phyloP scores from a whole-genome alignment of 164 flowering plant genomes.

The Vitis rupestris region DNA sequence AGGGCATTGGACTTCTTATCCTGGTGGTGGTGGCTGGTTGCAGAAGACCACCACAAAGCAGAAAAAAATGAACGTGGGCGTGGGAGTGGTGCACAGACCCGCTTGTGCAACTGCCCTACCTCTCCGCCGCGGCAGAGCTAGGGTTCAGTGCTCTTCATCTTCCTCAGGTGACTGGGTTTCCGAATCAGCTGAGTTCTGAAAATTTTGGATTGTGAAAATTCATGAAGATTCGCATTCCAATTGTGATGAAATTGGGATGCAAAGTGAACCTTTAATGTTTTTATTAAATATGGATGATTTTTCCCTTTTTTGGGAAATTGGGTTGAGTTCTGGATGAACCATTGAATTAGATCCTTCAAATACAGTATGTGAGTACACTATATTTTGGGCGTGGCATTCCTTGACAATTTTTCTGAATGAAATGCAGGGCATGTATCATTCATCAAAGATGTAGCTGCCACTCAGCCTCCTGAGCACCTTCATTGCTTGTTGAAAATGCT shows the following conservation, averaged over 20 bases:
- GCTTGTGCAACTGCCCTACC: constrained; percentile 26
- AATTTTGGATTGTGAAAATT: too few relatives aligned
- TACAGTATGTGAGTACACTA: background rate
- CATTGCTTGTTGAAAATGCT: constrained; percentile 57
- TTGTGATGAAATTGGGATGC: too few relatives aligned
- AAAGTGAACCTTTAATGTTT: too few relatives aligned
- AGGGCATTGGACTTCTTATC: too few relatives aligned
- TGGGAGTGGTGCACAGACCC: constrained; percentile 25
- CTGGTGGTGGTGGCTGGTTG: background rate
- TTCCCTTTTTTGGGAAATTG: too few relatives aligned
- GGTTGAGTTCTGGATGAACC: too few relatives aligned
- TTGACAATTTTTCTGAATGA: constrained; percentile 11
- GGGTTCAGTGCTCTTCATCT: constrained; percentile 27
- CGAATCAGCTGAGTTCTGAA: background rate
- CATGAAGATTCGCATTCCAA: too few relatives aligned
- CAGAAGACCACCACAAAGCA: background rate
- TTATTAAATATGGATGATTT: too few relatives aligned
- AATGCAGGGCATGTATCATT: constrained; percentile 70
- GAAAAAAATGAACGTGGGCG: constrained; percentile 24
- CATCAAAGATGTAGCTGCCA: constrained; percentile 66
- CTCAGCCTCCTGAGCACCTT: constrained; percentile 69
- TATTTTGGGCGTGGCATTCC: background rate
- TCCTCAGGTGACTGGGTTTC: constrained; percentile 22
- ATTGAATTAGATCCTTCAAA: too few relatives aligned
- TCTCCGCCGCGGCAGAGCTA: constrained; percentile 21